Conservation (phyloP, 1,284 basidiomycete species). For the Xerocomus amazonicus region DNA sequence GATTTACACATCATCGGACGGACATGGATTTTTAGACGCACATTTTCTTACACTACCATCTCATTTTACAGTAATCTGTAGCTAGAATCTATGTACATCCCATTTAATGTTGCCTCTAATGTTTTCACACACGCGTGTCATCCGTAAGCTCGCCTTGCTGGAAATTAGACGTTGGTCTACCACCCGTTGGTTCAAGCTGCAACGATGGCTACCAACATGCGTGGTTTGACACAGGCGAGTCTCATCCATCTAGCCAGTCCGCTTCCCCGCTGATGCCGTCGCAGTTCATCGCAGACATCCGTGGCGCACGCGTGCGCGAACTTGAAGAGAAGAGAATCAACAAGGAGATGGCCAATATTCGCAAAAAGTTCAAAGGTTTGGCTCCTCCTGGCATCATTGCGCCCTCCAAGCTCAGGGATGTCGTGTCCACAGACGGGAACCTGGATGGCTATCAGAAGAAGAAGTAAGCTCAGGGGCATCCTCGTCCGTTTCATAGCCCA, state of each 20-base stretch:
- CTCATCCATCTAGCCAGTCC: slow-evolving; percentile 2
- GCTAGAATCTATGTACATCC: slow-evolving; percentile 9
- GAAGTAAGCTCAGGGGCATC: slow-evolving; percentile 62
- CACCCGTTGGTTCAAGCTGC: neutral
- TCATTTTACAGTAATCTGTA: slow-evolving; percentile 14
- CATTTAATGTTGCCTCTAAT: neutral
- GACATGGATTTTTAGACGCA: too few relatives aligned
- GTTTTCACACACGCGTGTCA: slow-evolving; percentile 1
- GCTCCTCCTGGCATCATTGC: slow-evolving; percentile 11
- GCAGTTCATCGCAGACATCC: slow-evolving; percentile 97
- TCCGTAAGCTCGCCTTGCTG: too few relatives aligned
- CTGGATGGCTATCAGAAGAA: slow-evolving; percentile 99
- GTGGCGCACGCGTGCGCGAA: slow-evolving; percentile 86
- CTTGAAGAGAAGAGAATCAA: slow-evolving; percentile 97
- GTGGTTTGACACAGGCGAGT: slow-evolving; percentile 83
- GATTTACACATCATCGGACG: neutral
- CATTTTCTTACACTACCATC: too few relatives aligned
- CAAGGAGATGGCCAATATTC: slow-evolving; percentile 99
- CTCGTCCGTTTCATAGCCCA: slow-evolving; percentile 9
- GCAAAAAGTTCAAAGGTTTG: slow-evolving; percentile 95
- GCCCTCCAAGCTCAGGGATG: slow-evolving; percentile 2
- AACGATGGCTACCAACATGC: slow-evolving; percentile 83
- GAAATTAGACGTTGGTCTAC: too few relatives aligned
- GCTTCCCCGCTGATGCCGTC: slow-evolving; percentile 5
- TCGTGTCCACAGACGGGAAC: slow-evolving; percentile 72